These are phyloP conservation scores for Botryotinia convoluta DNA, from an alignment of 2,329 filamentous ascomycete species.

Conservation along the genomic window DNA sequence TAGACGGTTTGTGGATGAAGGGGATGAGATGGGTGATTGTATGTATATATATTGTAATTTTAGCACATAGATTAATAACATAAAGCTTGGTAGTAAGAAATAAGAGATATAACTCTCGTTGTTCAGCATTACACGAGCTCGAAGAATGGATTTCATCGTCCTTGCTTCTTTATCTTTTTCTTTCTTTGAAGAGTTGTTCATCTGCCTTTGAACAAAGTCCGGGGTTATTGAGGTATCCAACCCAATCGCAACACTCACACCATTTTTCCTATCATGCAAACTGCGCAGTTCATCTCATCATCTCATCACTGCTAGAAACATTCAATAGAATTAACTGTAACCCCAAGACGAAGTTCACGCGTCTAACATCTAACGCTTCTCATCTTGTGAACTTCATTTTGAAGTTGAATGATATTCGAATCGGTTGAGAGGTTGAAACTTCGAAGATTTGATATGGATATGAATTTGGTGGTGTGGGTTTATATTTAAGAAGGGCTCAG, in stretches of 20 bases:
- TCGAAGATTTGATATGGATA: too few species aligned
- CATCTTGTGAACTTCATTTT: too few species aligned
- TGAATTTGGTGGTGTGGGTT: too few species aligned
- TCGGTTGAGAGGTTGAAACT: too few species aligned
- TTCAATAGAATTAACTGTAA: too few species aligned
- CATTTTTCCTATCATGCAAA: too few species aligned
- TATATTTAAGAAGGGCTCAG: too few species aligned
- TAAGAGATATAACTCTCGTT: not conserved
- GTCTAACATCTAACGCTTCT: too few species aligned
- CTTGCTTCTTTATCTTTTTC: not conserved
- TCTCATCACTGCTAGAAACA: too few species aligned
- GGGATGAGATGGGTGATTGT: not conserved
- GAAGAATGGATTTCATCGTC: not conserved
- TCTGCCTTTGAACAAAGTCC: not conserved
- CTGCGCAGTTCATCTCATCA: too few species aligned
- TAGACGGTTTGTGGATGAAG: not conserved
- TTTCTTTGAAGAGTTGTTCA: not conserved
- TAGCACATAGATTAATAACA: not conserved
- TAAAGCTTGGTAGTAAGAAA: not conserved
- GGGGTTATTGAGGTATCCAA: fast-evolving
- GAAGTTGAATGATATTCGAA: too few species aligned
- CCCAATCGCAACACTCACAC: not conserved
- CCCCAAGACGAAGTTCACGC: fast-evolving
- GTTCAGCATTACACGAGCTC: not conserved
- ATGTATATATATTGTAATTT: not conserved